Base-by-base conservation (phyloP, 2,329 filamentous ascomycete genomes). In the Pleurostoma richardsiae region DNA sequence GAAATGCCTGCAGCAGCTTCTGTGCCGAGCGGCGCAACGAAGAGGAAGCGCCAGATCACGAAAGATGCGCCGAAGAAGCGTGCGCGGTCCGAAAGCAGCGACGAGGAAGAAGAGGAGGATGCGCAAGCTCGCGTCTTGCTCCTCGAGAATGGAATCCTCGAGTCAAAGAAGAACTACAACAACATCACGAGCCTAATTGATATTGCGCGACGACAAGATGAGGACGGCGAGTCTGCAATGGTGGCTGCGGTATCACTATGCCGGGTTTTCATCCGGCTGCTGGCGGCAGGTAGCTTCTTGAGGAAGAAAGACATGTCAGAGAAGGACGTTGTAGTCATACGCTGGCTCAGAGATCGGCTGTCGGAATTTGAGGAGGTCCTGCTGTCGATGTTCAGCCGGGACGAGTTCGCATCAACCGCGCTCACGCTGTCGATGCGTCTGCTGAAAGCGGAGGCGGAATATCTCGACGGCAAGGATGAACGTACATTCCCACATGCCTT, bases 161-260 rank as follows among this genome's bases (percentile, higher is more conserved):
- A 94, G 65, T 95, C 90, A 43, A 87, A 83, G 60, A 89, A 90
- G 65, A 81, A 96, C 68, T 95, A 95, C 75, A 95, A 96, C 73
- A 90, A 95, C 61, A 92, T 97, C 59, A 77, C 82, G 6, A 80
- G 77, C 8, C 70, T 97, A 36, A 72, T 95, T 41, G 76, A 76
- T 39, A 77, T 82, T 57, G 67, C 82, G 36, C 63, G 77, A 58
- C 71, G 69, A 33, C 69, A 71, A 29, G 65, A 76, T 3, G 63
- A 71, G 26, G 71, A 77, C 19, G 65, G 72, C 2, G 78, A 85
- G 40, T 72, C 80, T 4, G 74, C 80, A 8, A 71, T 88, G 41
- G 70, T 88, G 31, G 87, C 90, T 0, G 81, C 85, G 0, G 84
- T 96, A 26, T 85, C 91, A 2, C 74, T 96, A 42, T 96, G 90